Evolutionary conservation across 31 red algal species (phyloP).

Genomic region (Asparagopsis taxiformis): DNA sequence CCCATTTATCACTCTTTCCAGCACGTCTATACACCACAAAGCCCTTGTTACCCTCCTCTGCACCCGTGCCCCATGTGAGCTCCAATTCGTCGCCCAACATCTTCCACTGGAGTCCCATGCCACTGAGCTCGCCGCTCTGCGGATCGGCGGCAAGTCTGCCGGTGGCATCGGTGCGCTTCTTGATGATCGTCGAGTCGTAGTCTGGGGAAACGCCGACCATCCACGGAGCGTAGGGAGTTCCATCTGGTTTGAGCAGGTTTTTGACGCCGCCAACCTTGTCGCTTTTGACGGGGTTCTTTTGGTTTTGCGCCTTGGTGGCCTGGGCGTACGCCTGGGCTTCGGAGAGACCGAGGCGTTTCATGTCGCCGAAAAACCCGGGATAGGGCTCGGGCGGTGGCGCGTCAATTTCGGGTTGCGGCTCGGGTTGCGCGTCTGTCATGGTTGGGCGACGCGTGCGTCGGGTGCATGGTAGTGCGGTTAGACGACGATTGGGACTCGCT

Average conservation of each 20-base stretch:
- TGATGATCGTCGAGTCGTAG: constrained; percentile 41
- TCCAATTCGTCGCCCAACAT: constrained; percentile 73
- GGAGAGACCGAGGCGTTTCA: constrained; percentile 53
- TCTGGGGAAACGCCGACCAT: constrained; percentile 70
- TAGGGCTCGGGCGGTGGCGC: constrained; percentile 52
- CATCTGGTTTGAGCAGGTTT: constrained; percentile 78
- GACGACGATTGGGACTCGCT: too few relatives aligned
- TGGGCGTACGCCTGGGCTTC: constrained; percentile 57
- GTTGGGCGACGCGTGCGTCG: too few relatives aligned
- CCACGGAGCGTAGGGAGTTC: constrained; percentile 95
- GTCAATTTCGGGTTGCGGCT: too few relatives aligned
- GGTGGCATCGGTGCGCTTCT: constrained; percentile 72
- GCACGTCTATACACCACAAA: constrained; percentile 78
- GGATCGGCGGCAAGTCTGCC: constrained; percentile 87
- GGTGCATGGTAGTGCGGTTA: too few relatives aligned
- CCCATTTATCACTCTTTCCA: constrained; percentile 74
- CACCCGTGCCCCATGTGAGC: constrained; percentile 51
- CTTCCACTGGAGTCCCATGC: constrained; percentile 74
- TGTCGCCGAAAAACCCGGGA: constrained; percentile 57
- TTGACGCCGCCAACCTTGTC: constrained; percentile 86
- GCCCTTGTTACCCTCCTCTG: constrained; percentile 59
- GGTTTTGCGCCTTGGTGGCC: constrained; percentile 39
- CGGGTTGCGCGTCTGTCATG: too few relatives aligned
- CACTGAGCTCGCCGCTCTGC: constrained; percentile 70
- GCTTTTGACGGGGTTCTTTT: constrained; percentile 48